Percentiles rank a stretch among this genome's conserved stretches.
These are phyloP conservation scores for Amphicarpaea edgeworthii DNA, from an alignment of 306 rosid species.

Conservation along the genomic window DNA sequence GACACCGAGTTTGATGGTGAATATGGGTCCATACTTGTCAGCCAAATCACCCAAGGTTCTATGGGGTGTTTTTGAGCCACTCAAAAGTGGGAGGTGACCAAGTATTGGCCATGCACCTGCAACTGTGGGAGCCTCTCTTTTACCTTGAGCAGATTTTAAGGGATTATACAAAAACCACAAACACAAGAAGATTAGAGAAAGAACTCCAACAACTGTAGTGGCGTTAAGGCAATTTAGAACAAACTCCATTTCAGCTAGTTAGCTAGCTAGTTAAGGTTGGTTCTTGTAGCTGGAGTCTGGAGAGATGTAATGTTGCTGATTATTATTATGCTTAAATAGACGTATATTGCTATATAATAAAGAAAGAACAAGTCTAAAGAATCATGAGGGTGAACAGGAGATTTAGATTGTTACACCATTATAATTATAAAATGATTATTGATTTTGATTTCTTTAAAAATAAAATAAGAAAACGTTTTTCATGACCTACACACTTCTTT, in stretches of 20 bases:
- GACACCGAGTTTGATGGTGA: slow-evolving; percentile 39
- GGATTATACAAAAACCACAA: neutral
- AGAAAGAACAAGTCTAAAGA: no score
- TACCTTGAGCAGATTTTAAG: neutral
- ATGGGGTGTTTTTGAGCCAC: slow-evolving; percentile 18
- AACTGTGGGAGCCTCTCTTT: slow-evolving; percentile 9
- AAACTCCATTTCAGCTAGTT: neutral
- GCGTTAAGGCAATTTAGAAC: neutral
- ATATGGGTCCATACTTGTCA: slow-evolving; percentile 47
- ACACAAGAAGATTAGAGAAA: neutral
- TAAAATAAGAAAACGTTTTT: no score
- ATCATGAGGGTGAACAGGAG: no score
- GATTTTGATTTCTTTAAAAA: no score
- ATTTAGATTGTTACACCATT: no score
- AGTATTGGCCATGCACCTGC: slow-evolving; percentile 51
- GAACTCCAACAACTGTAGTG: neutral
- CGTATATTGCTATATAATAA: no score
- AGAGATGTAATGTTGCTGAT: no score
- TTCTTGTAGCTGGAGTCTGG: no score
- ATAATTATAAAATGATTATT: no score
- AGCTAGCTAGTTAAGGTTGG: neutral
- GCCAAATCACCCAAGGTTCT: slow-evolving; percentile 41
- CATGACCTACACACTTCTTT: no score
- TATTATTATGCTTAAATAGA: no score
- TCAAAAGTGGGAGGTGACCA: slow-evolving; percentile 42